A percentile compares a stretch with the other conserved stretches of the same genome.
phyloP scores from a whole-genome alignment of 805 yeast genomes.

The Saccharomyces paradoxus region DNA sequence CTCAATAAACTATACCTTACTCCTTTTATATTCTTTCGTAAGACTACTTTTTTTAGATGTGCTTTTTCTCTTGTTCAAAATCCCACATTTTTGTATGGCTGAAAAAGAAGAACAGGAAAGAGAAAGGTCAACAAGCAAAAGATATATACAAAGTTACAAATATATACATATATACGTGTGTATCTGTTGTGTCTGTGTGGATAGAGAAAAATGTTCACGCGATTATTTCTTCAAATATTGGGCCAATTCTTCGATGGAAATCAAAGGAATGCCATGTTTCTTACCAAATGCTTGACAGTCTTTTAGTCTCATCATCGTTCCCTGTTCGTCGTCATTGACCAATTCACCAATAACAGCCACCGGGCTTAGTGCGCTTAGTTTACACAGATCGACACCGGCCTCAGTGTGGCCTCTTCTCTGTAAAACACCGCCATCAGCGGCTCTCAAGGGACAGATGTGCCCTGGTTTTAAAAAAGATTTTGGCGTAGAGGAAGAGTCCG shows the following conservation, averaged over 20 bases:
- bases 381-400: slow-evolving; percentile 85
- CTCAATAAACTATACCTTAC: neutral
- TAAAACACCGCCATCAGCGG: slow-evolving; percentile 74
- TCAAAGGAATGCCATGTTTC: slow-evolving; percentile 54
- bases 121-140: neutral
- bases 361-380: slow-evolving; percentile 66
- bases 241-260: slow-evolving; percentile 70
- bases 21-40: too few species aligned
- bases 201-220: neutral
- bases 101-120: neutral
- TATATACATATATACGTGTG: neutral
- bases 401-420: slow-evolving; percentile 93
- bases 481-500: slow-evolving; percentile 44
- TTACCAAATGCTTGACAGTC: slow-evolving; percentile 71
- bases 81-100: neutral
- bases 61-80: neutral
- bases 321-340: slow-evolving; percentile 78
- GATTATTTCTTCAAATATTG: slow-evolving; percentile 36
- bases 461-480: slow-evolving; percentile 84
- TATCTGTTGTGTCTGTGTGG: neutral
- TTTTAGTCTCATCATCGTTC: slow-evolving; percentile 87
- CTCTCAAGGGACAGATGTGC: slow-evolving; percentile 87
- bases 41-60: neutral
- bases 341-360: slow-evolving; percentile 92
- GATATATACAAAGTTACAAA: neutral